Evolutionary conservation across 176 grass and related monocot genomes (phyloP), one percentile per base, ranked within the genome.

Genomic region (Areca catechu): DNA sequence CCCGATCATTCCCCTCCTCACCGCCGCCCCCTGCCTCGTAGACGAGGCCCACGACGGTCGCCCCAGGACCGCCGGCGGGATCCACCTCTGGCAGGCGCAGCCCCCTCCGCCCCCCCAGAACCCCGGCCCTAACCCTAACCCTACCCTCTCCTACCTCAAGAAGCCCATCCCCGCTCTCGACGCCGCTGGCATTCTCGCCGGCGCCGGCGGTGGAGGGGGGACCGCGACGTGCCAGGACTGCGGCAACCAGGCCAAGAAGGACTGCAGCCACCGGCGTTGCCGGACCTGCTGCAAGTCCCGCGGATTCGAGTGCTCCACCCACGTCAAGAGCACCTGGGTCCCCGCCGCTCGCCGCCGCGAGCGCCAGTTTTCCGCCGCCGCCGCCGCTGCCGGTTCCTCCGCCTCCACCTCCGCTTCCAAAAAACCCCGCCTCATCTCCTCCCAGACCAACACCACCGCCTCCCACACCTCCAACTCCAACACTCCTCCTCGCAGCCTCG

Each of bases 221-320:
- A 54, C 67, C 5, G 43, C 63, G 16, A 89, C 87, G 24, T 98
- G 94, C 68, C 76, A 76, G 69, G 84, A 98, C 65, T 93, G 88
- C 72, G 88, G 88, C 21, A 93, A 92, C 77, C 88, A 93, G 73
- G 87, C 88, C 0, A 92, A 92, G 94, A 92, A 83, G 67, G 94
- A 90, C 20, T 88, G 88, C 77, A 16, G 20, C 19, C 84, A 89
- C 66, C 75, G 51, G 57, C 83, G 81, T 9, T 98, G 88, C 70
- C 84, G 84, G 20, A 89, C 79, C 22, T 98, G 94, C 71, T 92
- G 88, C 79, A 93, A 85, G 73, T 89, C 73, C 76, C 94, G 84
- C n/a, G 94, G 88, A 20, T 85, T 76, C 57, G 84, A 86, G 3
- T 98, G 88, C 60, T 43, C 79, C 1, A 98, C 88, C 49, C 94